These are phyloP conservation scores for Trebouxiophyceae sp. DNA, from an alignment of 163 green algal genomes.

Conservation along the genomic window DNA sequence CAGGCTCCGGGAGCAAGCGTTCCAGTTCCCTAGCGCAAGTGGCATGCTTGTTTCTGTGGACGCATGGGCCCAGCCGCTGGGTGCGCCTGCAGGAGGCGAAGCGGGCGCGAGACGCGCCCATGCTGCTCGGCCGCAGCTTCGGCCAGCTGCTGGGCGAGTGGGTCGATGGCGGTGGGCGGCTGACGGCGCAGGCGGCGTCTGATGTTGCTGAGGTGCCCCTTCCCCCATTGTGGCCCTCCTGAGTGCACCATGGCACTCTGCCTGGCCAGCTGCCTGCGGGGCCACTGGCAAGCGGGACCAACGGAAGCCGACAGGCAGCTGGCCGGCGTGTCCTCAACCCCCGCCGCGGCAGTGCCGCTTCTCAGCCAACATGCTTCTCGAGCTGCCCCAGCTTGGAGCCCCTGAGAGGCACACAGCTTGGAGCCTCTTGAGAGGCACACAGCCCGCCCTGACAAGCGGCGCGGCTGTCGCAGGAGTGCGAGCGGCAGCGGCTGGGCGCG, in stretches of 20 bases:
- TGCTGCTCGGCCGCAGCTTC: conserved; percentile 9
- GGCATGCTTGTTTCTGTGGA: too few relatives aligned
- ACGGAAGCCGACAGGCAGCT: not conserved
- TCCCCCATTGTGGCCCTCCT: not conserved
- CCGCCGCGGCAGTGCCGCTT: not conserved
- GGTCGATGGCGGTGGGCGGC: conserved; percentile 17
- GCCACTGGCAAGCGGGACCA: not conserved
- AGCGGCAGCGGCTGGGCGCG: conserved; percentile 44
- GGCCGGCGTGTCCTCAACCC: not conserved
- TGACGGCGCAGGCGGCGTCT: too few relatives aligned
- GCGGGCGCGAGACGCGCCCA: not conserved
- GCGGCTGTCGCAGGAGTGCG: conserved; percentile 42
- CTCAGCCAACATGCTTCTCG: not conserved
- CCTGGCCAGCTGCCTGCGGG: not conserved
- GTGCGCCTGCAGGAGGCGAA: conserved; percentile 8
- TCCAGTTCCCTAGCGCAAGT: too few relatives aligned
- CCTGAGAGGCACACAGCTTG: not conserved
- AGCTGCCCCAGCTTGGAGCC: not conserved
- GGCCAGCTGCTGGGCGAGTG: conserved; percentile 29
- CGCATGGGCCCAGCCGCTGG: too few relatives aligned
- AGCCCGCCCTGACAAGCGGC: not conserved
- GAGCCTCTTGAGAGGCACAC: not conserved
- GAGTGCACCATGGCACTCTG: not conserved
- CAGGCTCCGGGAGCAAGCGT: too few relatives aligned
- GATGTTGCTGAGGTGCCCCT: too few relatives aligned